Base-by-base conservation (phyloP, 164 flowering plant species). In the Sextonia rubra region DNA sequence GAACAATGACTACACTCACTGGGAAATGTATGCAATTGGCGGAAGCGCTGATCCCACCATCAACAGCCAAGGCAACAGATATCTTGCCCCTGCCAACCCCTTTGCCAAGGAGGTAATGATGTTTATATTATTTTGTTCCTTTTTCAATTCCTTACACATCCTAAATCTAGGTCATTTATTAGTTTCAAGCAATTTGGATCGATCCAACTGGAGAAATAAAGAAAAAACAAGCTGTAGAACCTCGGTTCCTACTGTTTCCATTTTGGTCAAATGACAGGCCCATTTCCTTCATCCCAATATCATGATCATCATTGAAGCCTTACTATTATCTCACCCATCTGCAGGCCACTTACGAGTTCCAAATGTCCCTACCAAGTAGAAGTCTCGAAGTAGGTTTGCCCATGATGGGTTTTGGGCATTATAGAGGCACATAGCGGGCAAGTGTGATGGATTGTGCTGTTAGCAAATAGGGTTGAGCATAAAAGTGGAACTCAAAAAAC, bases 21-120 rank as follows among this genome's bases (percentile, higher is more conserved):
- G 98, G 98, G 94, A 92, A 75, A 92, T 92, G 98, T 92, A 92
- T 81, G 98, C 96, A 63, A 92, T 92, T 44, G 98, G 98, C 70
- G 98, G 98, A 78, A 91, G 98, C 77, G 98, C 92, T 55, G 55
- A 72, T 2, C 98, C 98, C 70, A 93, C 98, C 76, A 93, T 93
- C 85, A 89, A 90, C 85, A 93, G 98, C 82, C 94, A 93, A 82
- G 97, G 97, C 27, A 93, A 93, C 80, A 64, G 97, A 82, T 93
- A 86, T 63, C 81, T 80, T 29, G 98, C 98, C 67, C 97, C 98
- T 3, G 18, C 37, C 62, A 84, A 91, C 77, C 84, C 82, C 37
- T 85, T 82, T 67, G 93, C 97, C 63, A 93, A 93, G 70, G 94
- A 92, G 96, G 97, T 90, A 77, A 27, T 14, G 14, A 8, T 0